Evolutionary conservation across 176 grass and related monocot species (phyloP).

Genomic region (Avena sativa): DNA sequence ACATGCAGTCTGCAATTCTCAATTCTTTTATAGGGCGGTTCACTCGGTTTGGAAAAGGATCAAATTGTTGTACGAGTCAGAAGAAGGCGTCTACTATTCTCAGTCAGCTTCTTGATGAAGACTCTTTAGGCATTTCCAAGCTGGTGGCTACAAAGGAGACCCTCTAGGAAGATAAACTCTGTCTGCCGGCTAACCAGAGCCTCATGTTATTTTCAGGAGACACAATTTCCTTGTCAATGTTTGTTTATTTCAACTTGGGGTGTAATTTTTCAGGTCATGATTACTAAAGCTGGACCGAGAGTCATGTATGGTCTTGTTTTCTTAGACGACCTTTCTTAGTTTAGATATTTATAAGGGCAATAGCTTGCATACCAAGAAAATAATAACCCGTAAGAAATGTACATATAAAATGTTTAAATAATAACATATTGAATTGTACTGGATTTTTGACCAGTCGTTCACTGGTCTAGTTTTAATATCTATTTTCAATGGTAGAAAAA

Average conservation of each 20-base stretch:
- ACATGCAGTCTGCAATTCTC: background rate
- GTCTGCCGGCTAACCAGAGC: background rate
- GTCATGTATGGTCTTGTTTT: background rate
- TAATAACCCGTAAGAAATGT: background rate
- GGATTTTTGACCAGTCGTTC: background rate
- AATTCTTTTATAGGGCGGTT: background rate
- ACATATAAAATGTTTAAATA: background rate
- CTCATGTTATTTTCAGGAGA: background rate
- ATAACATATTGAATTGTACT: background rate
- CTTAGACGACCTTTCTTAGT: background rate
- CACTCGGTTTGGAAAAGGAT: slow-evolving; percentile 6
- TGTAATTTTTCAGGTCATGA: background rate
- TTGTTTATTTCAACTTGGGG: background rate
- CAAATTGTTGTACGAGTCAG: background rate
- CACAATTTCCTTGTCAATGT: slow-evolving; percentile 21
- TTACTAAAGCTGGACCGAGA: background rate
- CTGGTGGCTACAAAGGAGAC: background rate
- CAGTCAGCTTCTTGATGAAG: background rate
- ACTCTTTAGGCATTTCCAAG: slow-evolving; percentile 22
- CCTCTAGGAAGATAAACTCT: slow-evolving; percentile 22
- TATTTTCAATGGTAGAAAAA: background rate
- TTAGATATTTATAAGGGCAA: background rate
- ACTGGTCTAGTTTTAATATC: background rate
- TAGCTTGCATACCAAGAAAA: slow-evolving; percentile 29
- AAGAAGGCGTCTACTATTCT: slow-evolving; percentile 23